Evolutionary conservation across 1,284 basidiomycete genomes (phyloP), one percentile per base, ranked within the genome.

Genomic region (Marasmius tenuissimus): DNA sequence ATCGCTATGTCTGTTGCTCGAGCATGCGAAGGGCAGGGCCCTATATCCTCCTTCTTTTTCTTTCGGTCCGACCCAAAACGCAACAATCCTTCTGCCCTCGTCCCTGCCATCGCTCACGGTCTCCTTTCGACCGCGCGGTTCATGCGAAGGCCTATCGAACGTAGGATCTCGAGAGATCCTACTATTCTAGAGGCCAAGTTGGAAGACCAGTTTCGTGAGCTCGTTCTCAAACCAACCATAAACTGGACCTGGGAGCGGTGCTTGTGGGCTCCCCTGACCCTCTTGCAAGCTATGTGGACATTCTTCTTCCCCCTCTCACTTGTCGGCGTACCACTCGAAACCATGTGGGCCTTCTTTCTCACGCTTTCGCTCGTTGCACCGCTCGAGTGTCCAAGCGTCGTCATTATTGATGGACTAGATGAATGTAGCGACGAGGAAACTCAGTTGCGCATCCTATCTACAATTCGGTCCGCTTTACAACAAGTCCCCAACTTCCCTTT

Each of bases 1-100:
- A 64, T 69, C 6, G 67, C 68, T 0, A 64, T 61, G n/a, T 66
- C 64, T 1, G 48, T 69, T 14, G 64, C 66, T 14, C 35, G 65
- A 20, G 42, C 38, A 22, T 63, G 42, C 14, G 55, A 50, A 14
- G 20, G 58, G 11, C 3, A 27, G 12, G 56, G 54, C 6, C 37
- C 20, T 5, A 51, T 69, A 6, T 62, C 57, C 5, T 63, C 68
- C 4, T 64, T 55, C 34, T 69, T 65, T 51, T 69, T 63, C 55
- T 69, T 69, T 54, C 61, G 63, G 3, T 18, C 52, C 3, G 52
- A 61, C 11, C 38, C 50, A 12, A 20, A 33, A 16, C 27, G 63
- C 14, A 61, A 57, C 47, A 61, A 50, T n/a, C 33, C 53, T 22
- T 27, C 27, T 9, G 33, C 38, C 9, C 37, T 57, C 14, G 45